A percentile compares a stretch with the other conserved stretches of the same genome.
These are phyloP conservation scores for Lyophyllum atratum DNA, from an alignment of 768 basidiomycete genomes.

Conservation along the genomic window DNA sequence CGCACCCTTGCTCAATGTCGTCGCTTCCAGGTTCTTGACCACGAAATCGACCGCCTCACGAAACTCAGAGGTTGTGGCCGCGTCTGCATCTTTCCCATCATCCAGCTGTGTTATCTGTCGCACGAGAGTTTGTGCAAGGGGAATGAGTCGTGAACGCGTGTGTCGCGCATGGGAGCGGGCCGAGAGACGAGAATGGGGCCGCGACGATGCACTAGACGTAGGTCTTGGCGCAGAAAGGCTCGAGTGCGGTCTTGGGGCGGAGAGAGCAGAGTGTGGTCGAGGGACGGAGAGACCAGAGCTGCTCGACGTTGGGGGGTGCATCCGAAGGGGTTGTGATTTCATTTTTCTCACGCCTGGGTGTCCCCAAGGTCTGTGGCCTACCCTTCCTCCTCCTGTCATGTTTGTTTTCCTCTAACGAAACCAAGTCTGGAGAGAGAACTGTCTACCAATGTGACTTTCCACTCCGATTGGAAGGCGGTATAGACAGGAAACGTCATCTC, in stretches of 20 bases:
- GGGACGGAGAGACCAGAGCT: slow-evolving; percentile 22
- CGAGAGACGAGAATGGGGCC: slow-evolving; percentile 45
- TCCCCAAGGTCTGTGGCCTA: no score
- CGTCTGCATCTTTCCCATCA: slow-evolving; percentile 40
- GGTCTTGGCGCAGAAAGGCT: slow-evolving; percentile 21
- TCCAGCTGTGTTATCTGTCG: slow-evolving; percentile 54
- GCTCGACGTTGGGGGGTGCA: slow-evolving; percentile 25
- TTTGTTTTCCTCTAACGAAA: no score
- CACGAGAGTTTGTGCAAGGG: slow-evolving; percentile 54
- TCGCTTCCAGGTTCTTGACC: slow-evolving; percentile 59
- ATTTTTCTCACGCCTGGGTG: not conserved
- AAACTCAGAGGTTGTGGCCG: slow-evolving; percentile 34
- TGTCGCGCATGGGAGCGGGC: slow-evolving; percentile 36
- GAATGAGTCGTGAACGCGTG: slow-evolving; percentile 54
- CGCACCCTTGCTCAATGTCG: slow-evolving; percentile 54
- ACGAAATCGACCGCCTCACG: slow-evolving; percentile 56
- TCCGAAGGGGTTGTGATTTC: not conserved
- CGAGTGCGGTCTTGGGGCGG: slow-evolving; percentile 27
- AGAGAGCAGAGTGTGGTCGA: slow-evolving; percentile 45
- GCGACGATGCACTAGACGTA: slow-evolving; percentile 28
- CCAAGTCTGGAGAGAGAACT: no score
- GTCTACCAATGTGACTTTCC: no score
- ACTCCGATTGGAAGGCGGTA: no score
- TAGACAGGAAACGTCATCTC: no score
- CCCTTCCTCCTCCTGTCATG: no score